Evolutionary conservation across 1,284 basidiomycete genomes (phyloP).

Genomic region (Phaffia rhodozyma): DNA sequence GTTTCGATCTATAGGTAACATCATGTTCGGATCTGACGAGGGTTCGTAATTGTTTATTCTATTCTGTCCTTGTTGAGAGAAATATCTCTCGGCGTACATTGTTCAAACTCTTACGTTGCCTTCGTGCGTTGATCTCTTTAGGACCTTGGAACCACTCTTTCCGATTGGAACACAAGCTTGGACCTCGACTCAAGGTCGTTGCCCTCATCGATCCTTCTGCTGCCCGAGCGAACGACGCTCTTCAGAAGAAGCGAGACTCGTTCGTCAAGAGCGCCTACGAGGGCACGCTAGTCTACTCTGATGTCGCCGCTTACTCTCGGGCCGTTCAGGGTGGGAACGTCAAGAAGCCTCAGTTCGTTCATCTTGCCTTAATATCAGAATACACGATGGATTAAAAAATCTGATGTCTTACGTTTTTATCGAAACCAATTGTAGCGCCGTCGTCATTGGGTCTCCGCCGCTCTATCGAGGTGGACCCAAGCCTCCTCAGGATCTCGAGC

Average conservation of each 20-base stretch:
- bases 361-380: background rate
- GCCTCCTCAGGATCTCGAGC: conserved; percentile 75
- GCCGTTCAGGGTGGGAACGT: conserved; percentile 41
- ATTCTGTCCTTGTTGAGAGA: background rate
- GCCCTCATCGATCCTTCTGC: conserved; percentile 85
- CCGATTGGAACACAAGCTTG: conserved; percentile 90
- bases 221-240: conserved; percentile 65
- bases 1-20: conserved; percentile 3
- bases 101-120: background rate
- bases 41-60: conserved; percentile 1
- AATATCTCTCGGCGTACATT: conserved; percentile 36
- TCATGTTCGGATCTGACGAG: conserved; percentile 20
- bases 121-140: background rate
- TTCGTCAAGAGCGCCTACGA: conserved; percentile 91
- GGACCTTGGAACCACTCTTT: conserved; percentile 85
- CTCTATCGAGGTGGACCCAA: conserved; percentile 76
- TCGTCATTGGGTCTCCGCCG: conserved; percentile 85
- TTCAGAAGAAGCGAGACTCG: conserved; percentile 81
- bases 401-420: background rate
- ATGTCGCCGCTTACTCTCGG: conserved; percentile 54
- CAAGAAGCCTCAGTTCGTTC: conserved; percentile 38
- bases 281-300: conserved; percentile 76
- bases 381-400: background rate
- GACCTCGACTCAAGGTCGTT: conserved; percentile 87
- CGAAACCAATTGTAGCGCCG: conserved; percentile 41